These are phyloP conservation scores for Naumovozyma dairenensis DNA, from an alignment of 805 yeast genomes.

Conservation along the genomic window DNA sequence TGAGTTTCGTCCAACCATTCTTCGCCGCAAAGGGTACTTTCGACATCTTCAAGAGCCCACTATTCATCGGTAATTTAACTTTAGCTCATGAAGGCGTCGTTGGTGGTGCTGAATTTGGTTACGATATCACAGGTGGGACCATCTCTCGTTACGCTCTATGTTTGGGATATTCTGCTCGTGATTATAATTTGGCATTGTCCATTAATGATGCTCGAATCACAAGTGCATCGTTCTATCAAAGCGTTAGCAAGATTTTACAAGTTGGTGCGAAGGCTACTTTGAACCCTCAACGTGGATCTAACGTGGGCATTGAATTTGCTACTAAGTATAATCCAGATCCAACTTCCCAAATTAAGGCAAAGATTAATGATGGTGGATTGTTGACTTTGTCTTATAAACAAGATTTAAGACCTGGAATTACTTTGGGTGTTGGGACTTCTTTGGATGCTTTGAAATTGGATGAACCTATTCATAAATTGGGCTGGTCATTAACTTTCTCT, in stretches of 20 bases:
- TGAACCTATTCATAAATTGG: constrained; percentile 97
- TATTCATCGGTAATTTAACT: constrained; percentile 89
- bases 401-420: constrained; percentile 90
- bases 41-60: constrained; percentile 90
- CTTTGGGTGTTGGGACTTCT: constrained; percentile 93
- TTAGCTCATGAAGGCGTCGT: constrained; percentile 94
- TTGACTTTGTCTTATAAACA: constrained; percentile 92
- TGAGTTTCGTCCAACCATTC: constrained; percentile 85
- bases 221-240: constrained; percentile 96
- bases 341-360: constrained; percentile 88
- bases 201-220: constrained; percentile 79
- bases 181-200: constrained; percentile 64
- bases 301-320: constrained; percentile 91
- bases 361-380: constrained; percentile 91
- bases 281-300: constrained; percentile 63
- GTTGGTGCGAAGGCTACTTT: constrained; percentile 97
- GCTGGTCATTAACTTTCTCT: constrained; percentile 86
- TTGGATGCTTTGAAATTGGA: constrained; percentile 90
- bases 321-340: constrained; percentile 87
- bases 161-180: constrained; percentile 82
- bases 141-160: constrained; percentile 91
- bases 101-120: constrained; percentile 94
- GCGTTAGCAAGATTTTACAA: constrained; percentile 81
- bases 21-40: constrained; percentile 91
- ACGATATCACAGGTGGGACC: constrained; percentile 88